A percentile compares a stretch with the other conserved stretches of the same genome.
Conservation (phyloP, 2,329 filamentous ascomycete species). For the Xylariaceae sp. region DNA sequence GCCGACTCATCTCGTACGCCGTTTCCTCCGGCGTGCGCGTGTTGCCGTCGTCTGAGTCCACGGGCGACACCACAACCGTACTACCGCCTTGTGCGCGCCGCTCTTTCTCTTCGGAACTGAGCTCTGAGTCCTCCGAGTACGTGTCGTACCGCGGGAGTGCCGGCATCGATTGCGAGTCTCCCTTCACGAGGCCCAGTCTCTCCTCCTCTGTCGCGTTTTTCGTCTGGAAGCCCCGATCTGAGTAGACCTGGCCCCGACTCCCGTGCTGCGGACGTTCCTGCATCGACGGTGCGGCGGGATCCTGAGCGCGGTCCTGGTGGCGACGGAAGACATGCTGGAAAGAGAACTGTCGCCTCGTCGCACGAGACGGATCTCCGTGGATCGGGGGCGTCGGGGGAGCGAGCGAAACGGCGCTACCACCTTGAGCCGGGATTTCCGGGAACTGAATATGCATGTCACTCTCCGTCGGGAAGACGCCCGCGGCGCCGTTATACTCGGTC, state of each 20-base stretch:
- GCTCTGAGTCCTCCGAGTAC: constrained; percentile 6
- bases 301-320: constrained; percentile 33
- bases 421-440: constrained; percentile 37
- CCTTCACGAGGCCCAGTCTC: constrained; percentile 73
- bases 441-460: constrained; percentile 44
- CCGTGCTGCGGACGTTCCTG: constrained; percentile 31
- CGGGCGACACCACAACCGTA: too few species aligned
- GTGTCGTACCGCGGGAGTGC: constrained; percentile 34
- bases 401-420: constrained; percentile 39
- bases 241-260: constrained; percentile 38
- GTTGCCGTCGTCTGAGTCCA: constrained; percentile 5
- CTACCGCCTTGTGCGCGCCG: too few species aligned
- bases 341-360: constrained; percentile 74
- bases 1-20: constrained; percentile 28
- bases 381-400: constrained; percentile 58
- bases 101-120: constrained; percentile 26
- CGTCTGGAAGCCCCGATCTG: constrained; percentile 32
- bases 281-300: constrained; percentile 27
- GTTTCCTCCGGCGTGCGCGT: constrained; percentile 28
- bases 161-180: constrained; percentile 47
- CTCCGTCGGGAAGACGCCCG: constrained; percentile 39
- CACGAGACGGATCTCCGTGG: constrained; percentile 38
- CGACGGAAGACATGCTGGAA: constrained; percentile 81
- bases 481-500: constrained; percentile 47
- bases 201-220: constrained; percentile 74